Evolutionary conservation across 2,329 filamentous ascomycete species (phyloP).

Genomic region (Diaporthe citriasiana): DNA sequence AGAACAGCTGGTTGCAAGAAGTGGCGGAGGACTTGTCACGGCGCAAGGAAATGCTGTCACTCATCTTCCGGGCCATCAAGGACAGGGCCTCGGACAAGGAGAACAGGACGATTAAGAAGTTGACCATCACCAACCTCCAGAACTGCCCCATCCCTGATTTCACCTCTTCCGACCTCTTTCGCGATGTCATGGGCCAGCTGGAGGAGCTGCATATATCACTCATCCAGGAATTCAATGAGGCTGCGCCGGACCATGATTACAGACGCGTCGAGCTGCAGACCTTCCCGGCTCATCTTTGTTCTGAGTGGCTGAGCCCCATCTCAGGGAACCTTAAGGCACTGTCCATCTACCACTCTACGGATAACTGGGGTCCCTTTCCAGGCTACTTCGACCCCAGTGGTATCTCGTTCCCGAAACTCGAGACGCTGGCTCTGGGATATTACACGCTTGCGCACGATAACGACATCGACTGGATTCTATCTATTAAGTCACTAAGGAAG

Average conservation of each 20-base stretch:
- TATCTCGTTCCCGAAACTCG: slow-evolving; percentile 34
- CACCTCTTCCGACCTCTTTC: slow-evolving; percentile 33
- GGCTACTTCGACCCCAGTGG: slow-evolving; percentile 28
- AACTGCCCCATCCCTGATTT: slow-evolving; percentile 27
- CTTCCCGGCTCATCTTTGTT: slow-evolving; percentile 25
- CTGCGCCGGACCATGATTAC: slow-evolving; percentile 25
- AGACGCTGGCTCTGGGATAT: slow-evolving; percentile 3
- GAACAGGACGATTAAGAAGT: slow-evolving; percentile 21
- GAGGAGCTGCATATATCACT: slow-evolving; percentile 31
- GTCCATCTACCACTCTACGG: slow-evolving; percentile 9
- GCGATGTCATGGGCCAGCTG: slow-evolving; percentile 25
- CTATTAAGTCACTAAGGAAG: slow-evolving; percentile 24
- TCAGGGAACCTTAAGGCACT: slow-evolving; percentile 33
- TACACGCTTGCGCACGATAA: slow-evolving; percentile 33
- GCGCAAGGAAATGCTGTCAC: not conserved
- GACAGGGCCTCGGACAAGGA: not conserved
- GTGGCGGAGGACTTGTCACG: not conserved
- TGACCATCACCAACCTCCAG: slow-evolving; percentile 29
- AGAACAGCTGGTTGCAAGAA: not conserved
- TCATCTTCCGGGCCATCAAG: slow-evolving; percentile 30
- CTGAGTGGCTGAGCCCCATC: slow-evolving; percentile 33
- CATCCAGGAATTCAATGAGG: not conserved
- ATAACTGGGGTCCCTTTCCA: slow-evolving; percentile 37
- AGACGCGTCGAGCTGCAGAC: slow-evolving; percentile 30
- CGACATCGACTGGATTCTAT: slow-evolving; percentile 33